phyloP scores from a whole-genome alignment of 2,329 filamentous ascomycete genomes.

The Trichoderma brevicompactum region DNA sequence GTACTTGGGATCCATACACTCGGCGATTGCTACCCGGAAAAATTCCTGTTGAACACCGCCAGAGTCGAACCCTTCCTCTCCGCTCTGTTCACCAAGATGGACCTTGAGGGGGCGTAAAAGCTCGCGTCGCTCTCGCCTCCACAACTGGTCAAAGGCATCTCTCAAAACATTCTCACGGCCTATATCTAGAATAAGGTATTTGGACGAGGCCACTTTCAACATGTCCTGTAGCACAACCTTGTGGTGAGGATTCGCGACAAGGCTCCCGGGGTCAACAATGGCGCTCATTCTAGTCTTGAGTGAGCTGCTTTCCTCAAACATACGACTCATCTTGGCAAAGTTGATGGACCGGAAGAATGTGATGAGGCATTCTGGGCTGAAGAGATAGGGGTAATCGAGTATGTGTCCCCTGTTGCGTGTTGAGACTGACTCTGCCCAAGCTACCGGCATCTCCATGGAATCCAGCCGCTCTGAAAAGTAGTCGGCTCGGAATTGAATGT shows the following conservation, averaged over 20 bases:
- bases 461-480: constrained; percentile 79
- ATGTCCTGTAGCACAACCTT: constrained; percentile 65
- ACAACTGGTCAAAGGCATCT: constrained; percentile 85
- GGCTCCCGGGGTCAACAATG: constrained; percentile 57
- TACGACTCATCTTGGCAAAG: constrained; percentile 80
- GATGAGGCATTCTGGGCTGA: constrained; percentile 72
- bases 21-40: constrained; percentile 80
- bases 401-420: constrained; percentile 72
- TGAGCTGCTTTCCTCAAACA: constrained; percentile 71
- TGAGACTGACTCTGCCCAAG: constrained; percentile 67
- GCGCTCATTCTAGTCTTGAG: constrained; percentile 60
- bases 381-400: constrained; percentile 80
- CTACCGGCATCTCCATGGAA: constrained; percentile 71
- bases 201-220: constrained; percentile 68
- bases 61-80: constrained; percentile 89
- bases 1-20: constrained; percentile 77
- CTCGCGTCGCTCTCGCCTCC: constrained; percentile 82
- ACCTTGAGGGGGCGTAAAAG: constrained; percentile 86
- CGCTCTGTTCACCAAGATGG: constrained; percentile 77
- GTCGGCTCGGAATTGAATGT: constrained; percentile 73
- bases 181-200: constrained; percentile 72
- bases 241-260: constrained; percentile 62
- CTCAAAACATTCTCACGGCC: constrained; percentile 68
- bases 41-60: constrained; percentile 97
- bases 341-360: constrained; percentile 89